Evolutionary conservation across 768 basidiomycete species (phyloP), one percentile per base, ranked within the genome.

Genomic region (Steccherinum ochraceum): DNA sequence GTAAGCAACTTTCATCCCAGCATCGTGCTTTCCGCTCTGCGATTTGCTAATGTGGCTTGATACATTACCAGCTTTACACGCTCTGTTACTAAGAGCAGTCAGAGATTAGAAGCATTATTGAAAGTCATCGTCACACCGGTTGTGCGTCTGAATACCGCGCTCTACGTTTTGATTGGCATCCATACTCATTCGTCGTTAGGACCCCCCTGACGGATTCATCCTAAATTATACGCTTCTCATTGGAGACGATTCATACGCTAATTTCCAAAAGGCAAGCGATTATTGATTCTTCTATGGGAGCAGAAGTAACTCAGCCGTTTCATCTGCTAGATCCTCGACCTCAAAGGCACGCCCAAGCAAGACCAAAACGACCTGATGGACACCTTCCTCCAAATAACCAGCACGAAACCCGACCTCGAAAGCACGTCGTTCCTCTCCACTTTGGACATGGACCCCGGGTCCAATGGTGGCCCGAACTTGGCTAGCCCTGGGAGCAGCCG

Each of bases 111-210:
- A 67, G 90, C 92, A 1, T 72, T 99, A 58, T 79, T 99, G 49
- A 98, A 99, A 68, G 91, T 96, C 51, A 89, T 98, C 49, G 83
- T 97, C 19, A 94, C 92, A 0, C 95, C 95, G 1, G 88, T 85
- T 53, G 92, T 35, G 16, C 16, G 30, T 35, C 7, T 91, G 66
- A 53, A 86, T 72, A n/a, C n/a, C n/a, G n/a, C n/a, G n/a, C n/a
- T n/a, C n/a, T n/a, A n/a, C n/a, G n/a, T n/a, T n/a, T 10, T 47
- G 26, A 21, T 24, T 24, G 45, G 45, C n/a, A 39, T n/a, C 21
- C 45, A 35, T 24, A 19, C 43, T 53, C 42, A 52, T 23, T 3
- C 2, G 11, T 1, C 45, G 12, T 23, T 48, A 95, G 86, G 90
- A 94, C 60, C 93, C 95, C 13, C 73, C 90, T 1, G 93, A 95